These are phyloP conservation scores for Lactarius akahatsu DNA, from an alignment of 768 basidiomycete species.

Conservation along the genomic window DNA sequence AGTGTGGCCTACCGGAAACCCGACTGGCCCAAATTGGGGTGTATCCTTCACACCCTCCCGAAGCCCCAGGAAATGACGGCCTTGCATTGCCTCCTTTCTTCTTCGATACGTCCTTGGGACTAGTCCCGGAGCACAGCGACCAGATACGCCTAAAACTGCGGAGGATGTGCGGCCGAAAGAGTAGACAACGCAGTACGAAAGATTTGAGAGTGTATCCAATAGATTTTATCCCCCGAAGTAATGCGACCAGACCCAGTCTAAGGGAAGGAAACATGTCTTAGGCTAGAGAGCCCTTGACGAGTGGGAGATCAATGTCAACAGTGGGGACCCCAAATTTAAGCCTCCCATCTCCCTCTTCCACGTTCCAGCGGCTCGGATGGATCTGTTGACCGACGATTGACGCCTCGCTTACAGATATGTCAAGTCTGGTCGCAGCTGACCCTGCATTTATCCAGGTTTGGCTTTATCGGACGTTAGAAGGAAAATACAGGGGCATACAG, in stretches of 20 bases:
- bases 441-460: background rate
- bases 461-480: background rate
- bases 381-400: too few relatives aligned
- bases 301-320: background rate
- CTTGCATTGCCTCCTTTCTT: background rate
- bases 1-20: background rate
- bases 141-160: slow-evolving; percentile 6
- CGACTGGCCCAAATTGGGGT: slow-evolving; percentile 5
- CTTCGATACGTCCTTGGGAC: background rate
- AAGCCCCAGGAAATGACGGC: background rate
- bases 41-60: background rate
- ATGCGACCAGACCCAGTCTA: background rate
- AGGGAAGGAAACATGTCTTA: slow-evolving; percentile 2
- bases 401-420: background rate
- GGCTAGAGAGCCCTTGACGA: background rate
- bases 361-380: too few relatives aligned
- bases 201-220: slow-evolving; percentile 1
- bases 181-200: slow-evolving; percentile 8
- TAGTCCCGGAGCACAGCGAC: background rate
- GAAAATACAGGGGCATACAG: slow-evolving; percentile 54
- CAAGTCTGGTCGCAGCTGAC: background rate
- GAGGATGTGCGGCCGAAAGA: background rate
- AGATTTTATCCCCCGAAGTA: slow-evolving; percentile 3
- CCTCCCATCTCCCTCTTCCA: background rate
- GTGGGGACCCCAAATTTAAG: background rate